A percentile compares a stretch with the other conserved stretches of the same genome.
Evolutionary conservation across 305 asterid genomes (phyloP).

Genomic region (Fraxinus platypoda): DNA sequence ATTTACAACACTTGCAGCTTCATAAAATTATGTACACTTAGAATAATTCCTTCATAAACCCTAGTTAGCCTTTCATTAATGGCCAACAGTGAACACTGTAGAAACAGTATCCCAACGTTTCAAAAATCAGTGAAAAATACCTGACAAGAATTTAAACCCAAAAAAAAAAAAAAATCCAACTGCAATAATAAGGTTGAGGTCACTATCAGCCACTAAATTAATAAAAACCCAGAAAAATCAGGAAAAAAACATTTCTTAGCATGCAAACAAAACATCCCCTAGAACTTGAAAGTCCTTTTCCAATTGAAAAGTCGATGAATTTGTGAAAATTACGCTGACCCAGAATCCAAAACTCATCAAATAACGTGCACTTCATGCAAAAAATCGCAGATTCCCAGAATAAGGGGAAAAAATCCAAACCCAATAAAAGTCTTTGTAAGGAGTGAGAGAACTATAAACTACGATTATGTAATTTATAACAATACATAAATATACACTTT

Average conservation of each 20-base stretch:
- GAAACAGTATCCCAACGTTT: constrained; percentile 21
- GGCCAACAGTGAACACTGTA: constrained; percentile 28
- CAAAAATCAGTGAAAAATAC: constrained; percentile 5
- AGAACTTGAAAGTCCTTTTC: constrained; percentile 16
- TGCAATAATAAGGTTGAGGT: constrained; percentile 15
- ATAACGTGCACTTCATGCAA: constrained; percentile 44
- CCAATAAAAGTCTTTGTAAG: neutral
- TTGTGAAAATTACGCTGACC: constrained; percentile 19
- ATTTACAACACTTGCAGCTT: constrained; percentile 10
- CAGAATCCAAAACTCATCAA: constrained; percentile 27
- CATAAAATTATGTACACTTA: neutral
- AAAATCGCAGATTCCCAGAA: constrained; percentile 12
- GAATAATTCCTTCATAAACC: constrained; percentile 23
- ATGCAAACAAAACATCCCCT: constrained; percentile 35
- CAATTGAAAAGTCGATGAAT: constrained; percentile 26
- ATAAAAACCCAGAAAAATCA: constrained; percentile 27
- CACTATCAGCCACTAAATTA: constrained; percentile 34
- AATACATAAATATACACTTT: neutral
- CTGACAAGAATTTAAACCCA: constrained; percentile 6
- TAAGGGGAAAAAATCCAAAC: neutral
- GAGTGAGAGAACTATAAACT: neutral
- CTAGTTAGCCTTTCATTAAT: constrained; percentile 26
- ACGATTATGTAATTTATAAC: neutral
- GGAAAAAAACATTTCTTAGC: constrained; percentile 27
- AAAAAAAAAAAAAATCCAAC: neutral